Percentiles rank a stretch among this genome's conserved stretches.
Evolutionary conservation across 768 basidiomycete genomes (phyloP).

Genomic region (Russula abietina): DNA sequence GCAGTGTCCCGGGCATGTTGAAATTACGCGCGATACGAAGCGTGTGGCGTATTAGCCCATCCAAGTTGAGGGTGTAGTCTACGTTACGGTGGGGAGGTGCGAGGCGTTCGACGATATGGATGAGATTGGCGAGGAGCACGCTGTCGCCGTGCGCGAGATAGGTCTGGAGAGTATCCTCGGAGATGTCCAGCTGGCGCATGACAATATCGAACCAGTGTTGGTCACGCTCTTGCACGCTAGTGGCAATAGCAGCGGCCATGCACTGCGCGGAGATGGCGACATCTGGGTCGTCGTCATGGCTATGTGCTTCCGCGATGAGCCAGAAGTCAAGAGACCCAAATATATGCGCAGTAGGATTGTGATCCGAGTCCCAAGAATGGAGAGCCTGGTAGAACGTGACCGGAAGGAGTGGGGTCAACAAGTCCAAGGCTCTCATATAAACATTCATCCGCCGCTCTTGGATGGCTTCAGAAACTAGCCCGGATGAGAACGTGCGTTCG

Average conservation of each 20-base stretch:
- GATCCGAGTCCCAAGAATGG: slow-evolving; percentile 11
- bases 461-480: slow-evolving; percentile 12
- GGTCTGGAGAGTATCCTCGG: neutral
- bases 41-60: slow-evolving; percentile 14
- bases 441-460: slow-evolving; percentile 12
- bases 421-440: slow-evolving; percentile 12
- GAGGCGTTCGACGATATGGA: slow-evolving; percentile 12
- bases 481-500: slow-evolving; percentile 15
- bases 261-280: slow-evolving; percentile 15
- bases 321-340: slow-evolving; percentile 15
- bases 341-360: slow-evolving; percentile 6
- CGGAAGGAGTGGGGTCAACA: slow-evolving; percentile 10
- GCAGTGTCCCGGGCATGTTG: slow-evolving; percentile 4
- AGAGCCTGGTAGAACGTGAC: slow-evolving; percentile 17
- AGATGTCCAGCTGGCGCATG: slow-evolving; percentile 10
- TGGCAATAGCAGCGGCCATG: slow-evolving; percentile 12
- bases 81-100: neutral
- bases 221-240: slow-evolving; percentile 8
- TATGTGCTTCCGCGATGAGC: slow-evolving; percentile 13
- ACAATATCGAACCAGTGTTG: slow-evolving; percentile 10
- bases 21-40: slow-evolving; percentile 16
- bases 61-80: slow-evolving; percentile 2
- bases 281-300: slow-evolving; percentile 17
- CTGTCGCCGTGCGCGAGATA: slow-evolving; percentile 17
- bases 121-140: slow-evolving; percentile 18